A percentile compares a stretch with the other conserved stretches of the same genome.
These are phyloP conservation scores for Naganishia cerealis DNA, from an alignment of 1,284 basidiomycete species.

Conservation along the genomic window DNA sequence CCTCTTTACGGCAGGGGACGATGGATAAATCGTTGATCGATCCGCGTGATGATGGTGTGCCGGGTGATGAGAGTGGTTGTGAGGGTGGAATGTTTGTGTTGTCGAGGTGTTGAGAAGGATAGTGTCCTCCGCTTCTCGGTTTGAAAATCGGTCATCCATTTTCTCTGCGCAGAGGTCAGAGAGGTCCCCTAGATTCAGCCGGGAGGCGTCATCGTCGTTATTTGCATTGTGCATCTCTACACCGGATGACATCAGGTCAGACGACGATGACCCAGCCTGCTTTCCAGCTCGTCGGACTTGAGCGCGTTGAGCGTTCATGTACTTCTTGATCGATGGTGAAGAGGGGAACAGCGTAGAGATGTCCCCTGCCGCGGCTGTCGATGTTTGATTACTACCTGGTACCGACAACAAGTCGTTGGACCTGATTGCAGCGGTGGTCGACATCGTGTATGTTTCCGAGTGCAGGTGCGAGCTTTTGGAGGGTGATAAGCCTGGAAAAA, in stretches of 20 bases:
- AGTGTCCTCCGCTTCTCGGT: not conserved
- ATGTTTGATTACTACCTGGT: not conserved
- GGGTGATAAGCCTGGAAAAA: too few relatives aligned
- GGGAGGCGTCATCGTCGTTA: not conserved
- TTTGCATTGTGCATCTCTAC: not conserved
- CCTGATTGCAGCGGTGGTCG: not conserved
- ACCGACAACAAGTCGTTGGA: slow-evolving; percentile 1
- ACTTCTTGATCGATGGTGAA: slow-evolving; percentile 19
- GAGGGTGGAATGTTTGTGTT: not conserved
- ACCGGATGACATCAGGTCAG: not conserved
- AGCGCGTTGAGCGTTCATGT: slow-evolving; percentile 11
- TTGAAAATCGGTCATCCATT: not conserved
- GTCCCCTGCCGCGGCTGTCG: slow-evolving; percentile 1
- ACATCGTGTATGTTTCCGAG: not conserved
- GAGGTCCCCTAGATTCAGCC: slow-evolving; percentile 16
- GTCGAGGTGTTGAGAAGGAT: not conserved
- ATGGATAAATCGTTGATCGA: slow-evolving; percentile 14
- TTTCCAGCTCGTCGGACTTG: not conserved
- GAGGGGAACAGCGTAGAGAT: slow-evolving; percentile 20
- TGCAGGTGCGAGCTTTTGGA: not conserved
- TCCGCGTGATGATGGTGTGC: not conserved
- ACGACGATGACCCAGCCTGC: not conserved
- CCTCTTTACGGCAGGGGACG: slow-evolving; percentile 12
- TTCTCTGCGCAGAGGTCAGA: not conserved
- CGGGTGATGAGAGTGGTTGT: not conserved